phyloP scores from a whole-genome alignment of 306 rosid genomes.

The Cucurbita pepo region DNA sequence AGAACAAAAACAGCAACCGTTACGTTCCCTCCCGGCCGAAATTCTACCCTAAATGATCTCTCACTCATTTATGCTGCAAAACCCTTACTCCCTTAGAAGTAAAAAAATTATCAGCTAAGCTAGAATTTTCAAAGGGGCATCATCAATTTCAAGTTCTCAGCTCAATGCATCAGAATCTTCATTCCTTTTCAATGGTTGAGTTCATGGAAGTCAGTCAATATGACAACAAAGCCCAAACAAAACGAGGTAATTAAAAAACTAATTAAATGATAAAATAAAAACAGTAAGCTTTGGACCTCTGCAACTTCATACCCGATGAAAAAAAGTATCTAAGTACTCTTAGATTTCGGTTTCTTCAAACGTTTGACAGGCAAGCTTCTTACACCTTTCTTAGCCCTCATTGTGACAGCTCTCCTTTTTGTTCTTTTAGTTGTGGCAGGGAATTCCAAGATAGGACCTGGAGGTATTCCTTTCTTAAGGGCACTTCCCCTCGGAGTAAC shows the following conservation, averaged over 20 bases:
- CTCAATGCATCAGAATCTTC: constrained; percentile 3
- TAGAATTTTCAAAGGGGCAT: background rate
- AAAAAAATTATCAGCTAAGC: background rate
- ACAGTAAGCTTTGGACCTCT: background rate
- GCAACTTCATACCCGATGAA: constrained; percentile 2
- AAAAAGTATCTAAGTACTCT: background rate
- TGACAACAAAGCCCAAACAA: background rate
- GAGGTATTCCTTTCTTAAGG: constrained; percentile 86
- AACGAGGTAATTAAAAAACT: background rate
- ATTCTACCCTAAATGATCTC: background rate
- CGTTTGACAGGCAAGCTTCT: constrained; percentile 47
- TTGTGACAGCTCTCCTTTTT: constrained; percentile 26
- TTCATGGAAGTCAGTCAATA: background rate
- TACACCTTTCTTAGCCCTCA: constrained; percentile 45
- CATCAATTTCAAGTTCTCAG: background rate
- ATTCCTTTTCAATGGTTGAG: background rate
- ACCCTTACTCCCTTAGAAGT: background rate
- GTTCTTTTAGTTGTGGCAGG: constrained; percentile 30
- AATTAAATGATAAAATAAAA: background rate
- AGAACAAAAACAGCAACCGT: background rate
- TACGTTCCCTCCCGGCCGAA: background rate
- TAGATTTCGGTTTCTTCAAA: constrained; percentile 45
- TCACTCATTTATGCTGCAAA: background rate
- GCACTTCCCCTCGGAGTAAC: constrained; percentile 98
- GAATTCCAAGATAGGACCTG: constrained; percentile 88